Base-by-base conservation (phyloP, 2,329 filamentous ascomycete species). In the Chaetothyriales sp. region DNA sequence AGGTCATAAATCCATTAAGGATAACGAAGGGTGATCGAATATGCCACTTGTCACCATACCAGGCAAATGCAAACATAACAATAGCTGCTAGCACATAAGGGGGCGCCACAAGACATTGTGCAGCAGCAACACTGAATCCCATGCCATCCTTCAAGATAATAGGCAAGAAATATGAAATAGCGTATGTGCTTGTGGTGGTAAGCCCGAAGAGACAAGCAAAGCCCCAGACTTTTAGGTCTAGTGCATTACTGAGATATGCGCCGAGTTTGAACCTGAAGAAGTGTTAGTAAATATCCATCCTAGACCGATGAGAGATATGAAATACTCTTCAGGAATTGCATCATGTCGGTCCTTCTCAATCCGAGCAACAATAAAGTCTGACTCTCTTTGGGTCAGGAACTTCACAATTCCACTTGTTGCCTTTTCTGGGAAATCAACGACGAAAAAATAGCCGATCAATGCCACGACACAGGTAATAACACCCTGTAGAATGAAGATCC, bases 121-220 rank as follows among this genome's bases (percentile, higher is more conserved):
- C 72, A 47, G 70, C 70, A 5, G 74, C 81, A 3, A 81, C 71
- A 45, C 65, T 70, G 69, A 86, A 89, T 9, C 77, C 75, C 70
- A 89, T 77, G n/a, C 75, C 74, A 20, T 67, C 57, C 5, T 64
- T 62, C 3, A 93, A 78, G 58, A 92, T 84, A 60, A 89, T 78
- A 6, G 86, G 85, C 5, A 90, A 68, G 62, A 89, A 89, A 65
- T 85, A 90, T 2, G 84, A 83, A 7, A 92, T 75, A 0, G 84
- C 79, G 62, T 92, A 92, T 18, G 76, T 76, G 47, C 85, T 77
- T 8, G 83, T 84, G 1, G 85, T 89, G 1, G 78, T 77, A 1
- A 57, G 48, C 36, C 53, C 46, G 51, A 75, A 77, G 47, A 78
- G 70, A 55, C 70, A 54, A 0, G 73, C 76, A 51, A 76, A 78